Evolutionary conservation across 2,329 filamentous ascomycete genomes (phyloP).

Genomic region (Chaetomiaceae sp.): DNA sequence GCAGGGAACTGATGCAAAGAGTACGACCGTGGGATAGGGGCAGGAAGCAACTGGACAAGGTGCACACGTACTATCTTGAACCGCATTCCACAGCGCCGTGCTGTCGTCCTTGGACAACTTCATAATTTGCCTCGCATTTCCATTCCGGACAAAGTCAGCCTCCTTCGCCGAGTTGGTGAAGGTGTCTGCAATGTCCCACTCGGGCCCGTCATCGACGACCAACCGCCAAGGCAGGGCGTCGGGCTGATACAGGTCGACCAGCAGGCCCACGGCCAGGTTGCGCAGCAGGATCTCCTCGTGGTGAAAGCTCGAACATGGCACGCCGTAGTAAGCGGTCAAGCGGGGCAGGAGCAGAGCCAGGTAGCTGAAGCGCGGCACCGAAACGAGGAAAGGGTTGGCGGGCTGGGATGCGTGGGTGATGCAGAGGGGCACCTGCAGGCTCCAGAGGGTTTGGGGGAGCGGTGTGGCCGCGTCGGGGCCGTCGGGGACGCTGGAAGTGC

Average conservation of each 20-base stretch:
- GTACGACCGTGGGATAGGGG: no score
- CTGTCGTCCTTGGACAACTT: slow-evolving; percentile 79
- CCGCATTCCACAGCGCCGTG: slow-evolving; percentile 74
- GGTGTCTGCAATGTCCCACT: slow-evolving; percentile 58
- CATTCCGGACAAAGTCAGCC: slow-evolving; percentile 84
- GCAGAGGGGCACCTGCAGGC: slow-evolving; percentile 49
- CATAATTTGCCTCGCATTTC: slow-evolving; percentile 87
- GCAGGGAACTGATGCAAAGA: no score
- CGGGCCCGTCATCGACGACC: slow-evolving; percentile 49
- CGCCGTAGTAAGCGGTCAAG: slow-evolving; percentile 49
- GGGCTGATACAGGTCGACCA: slow-evolving; percentile 55
- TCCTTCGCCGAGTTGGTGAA: slow-evolving; percentile 64
- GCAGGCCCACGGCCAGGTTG: slow-evolving; percentile 50
- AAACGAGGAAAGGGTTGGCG: slow-evolving; percentile 47
- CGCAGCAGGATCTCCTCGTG: slow-evolving; percentile 51
- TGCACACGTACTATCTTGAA: slow-evolving; percentile 64
- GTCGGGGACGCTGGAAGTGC: background rate
- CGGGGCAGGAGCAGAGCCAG: slow-evolving; percentile 54
- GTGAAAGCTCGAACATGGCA: slow-evolving; percentile 55
- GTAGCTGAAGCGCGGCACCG: slow-evolving; percentile 56
- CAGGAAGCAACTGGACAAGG: no score
- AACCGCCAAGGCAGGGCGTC: slow-evolving; percentile 49
- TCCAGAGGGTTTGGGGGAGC: slow-evolving; percentile 50
- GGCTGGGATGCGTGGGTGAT: slow-evolving; percentile 49
- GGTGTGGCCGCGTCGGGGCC: slow-evolving; percentile 14